Percentiles rank a stretch among this genome's conserved stretches.
These are phyloP conservation scores for Amyloporia xantha DNA, from an alignment of 768 basidiomycete genomes.

Conservation along the genomic window DNA sequence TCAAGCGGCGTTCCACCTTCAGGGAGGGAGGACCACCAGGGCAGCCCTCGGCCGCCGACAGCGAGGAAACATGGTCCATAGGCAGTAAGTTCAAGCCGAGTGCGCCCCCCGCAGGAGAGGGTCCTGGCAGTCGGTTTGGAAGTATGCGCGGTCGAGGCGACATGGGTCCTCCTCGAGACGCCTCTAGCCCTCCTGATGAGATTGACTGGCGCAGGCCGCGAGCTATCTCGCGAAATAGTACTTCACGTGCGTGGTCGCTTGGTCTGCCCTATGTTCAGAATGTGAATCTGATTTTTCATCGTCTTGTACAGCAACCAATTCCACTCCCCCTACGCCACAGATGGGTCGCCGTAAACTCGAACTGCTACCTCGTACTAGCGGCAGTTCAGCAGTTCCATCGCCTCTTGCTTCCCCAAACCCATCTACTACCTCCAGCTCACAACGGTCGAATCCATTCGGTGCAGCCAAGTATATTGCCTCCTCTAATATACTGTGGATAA, in stretches of 20 bases:
- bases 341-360: conserved; percentile 76
- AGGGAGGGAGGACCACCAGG: conserved; percentile 30
- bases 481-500: not conserved
- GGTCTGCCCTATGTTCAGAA: not conserved
- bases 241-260: conserved; percentile 52
- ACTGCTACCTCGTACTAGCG: conserved; percentile 72
- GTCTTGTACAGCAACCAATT: conserved; percentile 45
- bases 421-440: conserved; percentile 33
- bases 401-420: conserved; percentile 79
- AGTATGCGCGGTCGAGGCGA: conserved; percentile 46
- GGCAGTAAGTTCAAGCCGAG: conserved; percentile 70
- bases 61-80: conserved; percentile 72
- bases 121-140: conserved; percentile 37
- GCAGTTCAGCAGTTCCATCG: conserved; percentile 59
- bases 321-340: conserved; percentile 80
- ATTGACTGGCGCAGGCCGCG: conserved; percentile 64
- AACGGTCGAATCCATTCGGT: conserved; percentile 78
- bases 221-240: conserved; percentile 38
- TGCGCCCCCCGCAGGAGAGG: conserved; percentile 30
- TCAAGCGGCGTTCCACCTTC: conserved; percentile 54
- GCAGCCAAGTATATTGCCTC: conserved; percentile 55
- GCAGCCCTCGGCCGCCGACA: conserved; percentile 50
- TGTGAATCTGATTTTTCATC: not conserved
- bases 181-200: conserved; percentile 40
- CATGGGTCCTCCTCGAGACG: conserved; percentile 44